Evolutionary conservation across 805 yeast species (phyloP), one percentile per base, ranked within the genome.

Genomic region (Priceomyces castillae): DNA sequence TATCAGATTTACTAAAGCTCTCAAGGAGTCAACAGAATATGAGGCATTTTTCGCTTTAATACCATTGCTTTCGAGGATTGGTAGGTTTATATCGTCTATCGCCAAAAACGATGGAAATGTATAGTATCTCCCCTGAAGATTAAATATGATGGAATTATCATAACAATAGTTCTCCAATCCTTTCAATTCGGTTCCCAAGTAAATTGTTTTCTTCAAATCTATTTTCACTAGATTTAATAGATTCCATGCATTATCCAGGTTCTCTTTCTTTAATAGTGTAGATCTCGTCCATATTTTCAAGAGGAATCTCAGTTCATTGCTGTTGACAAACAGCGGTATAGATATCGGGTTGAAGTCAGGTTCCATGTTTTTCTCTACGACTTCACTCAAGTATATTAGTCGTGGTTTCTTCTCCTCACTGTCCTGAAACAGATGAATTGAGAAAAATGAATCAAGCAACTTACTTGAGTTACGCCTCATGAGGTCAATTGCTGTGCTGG

Each of bases 331-430:
- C 41, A 30, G 41, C 1, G 72, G 71, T 3, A 69, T 36, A 10
- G 56, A 39, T 2, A 67, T 41, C 7, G 48, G 51, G n/a, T 58
- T 55, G 41, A 65, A 69, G 33, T 53, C 48, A 10, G 69, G 69
- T 34, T 51, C 52, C 53, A 53, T 40, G 41, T 47, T 51, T 12
- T 44, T 40, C 4, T 33, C 25, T 1, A 55, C 45, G 4, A 62
- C 52, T 44, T 68, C 74, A 45, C 72, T 67, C 22, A 69, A 54
- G 44, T 65, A 66, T 2, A 66, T 39, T 38, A 64, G 49, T 25
- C 43, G 36, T n/a, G 17, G 31, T 16, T 19, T 26, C 12, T 49
- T 51, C 14, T 36, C 31, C 12, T 46, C 28, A 12, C 34, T 46
- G 10, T 38, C 51, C 4, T 37, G 40, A 7, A 36, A 40, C 14